Percentiles rank a stretch among this genome's conserved stretches.
phyloP scores from a whole-genome alignment of 345 rosid species.

The Populus davidiana region DNA sequence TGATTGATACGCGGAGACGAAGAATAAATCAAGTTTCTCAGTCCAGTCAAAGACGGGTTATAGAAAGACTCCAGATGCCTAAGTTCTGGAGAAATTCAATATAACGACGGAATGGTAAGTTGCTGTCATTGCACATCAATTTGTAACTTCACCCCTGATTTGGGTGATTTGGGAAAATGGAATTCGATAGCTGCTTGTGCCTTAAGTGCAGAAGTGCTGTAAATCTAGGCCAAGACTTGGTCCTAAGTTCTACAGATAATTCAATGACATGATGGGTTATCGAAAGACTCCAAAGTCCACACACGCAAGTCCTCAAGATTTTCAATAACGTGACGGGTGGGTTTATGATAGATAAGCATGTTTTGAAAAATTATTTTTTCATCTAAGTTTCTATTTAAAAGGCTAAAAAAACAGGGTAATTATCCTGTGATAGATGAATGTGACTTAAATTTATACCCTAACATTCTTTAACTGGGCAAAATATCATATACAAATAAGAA shows the following conservation, averaged over 20 bases:
- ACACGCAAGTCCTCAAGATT: too few relatives aligned
- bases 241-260: not conserved
- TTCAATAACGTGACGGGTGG: too few relatives aligned
- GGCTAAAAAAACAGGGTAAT: too few relatives aligned
- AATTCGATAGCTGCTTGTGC: not conserved
- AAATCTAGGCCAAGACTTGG: not conserved
- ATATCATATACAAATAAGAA: too few relatives aligned
- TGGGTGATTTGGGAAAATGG: not conserved
- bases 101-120: not conserved
- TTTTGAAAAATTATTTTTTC: too few relatives aligned
- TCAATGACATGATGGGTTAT: too few relatives aligned
- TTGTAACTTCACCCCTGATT: not conserved
- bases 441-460: too few relatives aligned
- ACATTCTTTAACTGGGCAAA: rapidly evolving
- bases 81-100: not conserved
- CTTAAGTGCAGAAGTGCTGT: too few relatives aligned
- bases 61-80: not conserved
- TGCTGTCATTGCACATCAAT: not conserved
- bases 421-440: too few relatives aligned
- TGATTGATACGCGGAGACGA: not conserved
- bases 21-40: not conserved
- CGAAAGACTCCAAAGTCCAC: too few relatives aligned
- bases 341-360: too few relatives aligned
- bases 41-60: not conserved
- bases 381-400: too few relatives aligned